Evolutionary conservation across 2,329 filamentous ascomycete species (phyloP).

Genomic region (Boeremia exigua): DNA sequence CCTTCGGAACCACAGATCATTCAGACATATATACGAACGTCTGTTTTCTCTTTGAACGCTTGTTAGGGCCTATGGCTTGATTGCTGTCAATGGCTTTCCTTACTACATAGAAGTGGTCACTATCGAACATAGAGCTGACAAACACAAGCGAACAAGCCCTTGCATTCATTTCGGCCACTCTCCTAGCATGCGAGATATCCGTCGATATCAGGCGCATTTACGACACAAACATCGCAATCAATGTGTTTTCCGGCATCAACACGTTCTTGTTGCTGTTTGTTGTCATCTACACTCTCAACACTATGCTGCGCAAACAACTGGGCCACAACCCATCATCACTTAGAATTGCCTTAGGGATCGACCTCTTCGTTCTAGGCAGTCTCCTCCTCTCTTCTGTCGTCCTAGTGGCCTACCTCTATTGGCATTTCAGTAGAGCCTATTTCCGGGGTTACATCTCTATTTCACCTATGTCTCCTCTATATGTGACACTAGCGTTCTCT

Average conservation of each 20-base stretch:
- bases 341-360: slow-evolving; percentile 18
- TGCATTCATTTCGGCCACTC: neutral
- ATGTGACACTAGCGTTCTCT: slow-evolving; percentile 2
- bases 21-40: neutral
- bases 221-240: slow-evolving; percentile 16
- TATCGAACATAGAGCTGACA: neutral
- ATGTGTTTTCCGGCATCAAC: slow-evolving; percentile 28
- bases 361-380: slow-evolving; percentile 28
- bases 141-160: neutral
- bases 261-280: slow-evolving; percentile 33
- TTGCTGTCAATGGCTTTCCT: neutral
- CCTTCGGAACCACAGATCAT: no score
- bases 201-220: neutral
- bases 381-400: slow-evolving; percentile 22
- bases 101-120: neutral
- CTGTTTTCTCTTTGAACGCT: neutral
- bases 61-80: neutral
- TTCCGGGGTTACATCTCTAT: neutral
- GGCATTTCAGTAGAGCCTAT: neutral
- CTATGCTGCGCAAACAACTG: slow-evolving; percentile 28
- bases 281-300: slow-evolving; percentile 34
- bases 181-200: neutral
- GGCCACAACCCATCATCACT: slow-evolving; percentile 15
- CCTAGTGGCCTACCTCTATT: slow-evolving; percentile 21
- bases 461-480: neutral